These are phyloP conservation scores for Boletus subcaerulescens DNA, from an alignment of 768 basidiomycete genomes.

Conservation along the genomic window DNA sequence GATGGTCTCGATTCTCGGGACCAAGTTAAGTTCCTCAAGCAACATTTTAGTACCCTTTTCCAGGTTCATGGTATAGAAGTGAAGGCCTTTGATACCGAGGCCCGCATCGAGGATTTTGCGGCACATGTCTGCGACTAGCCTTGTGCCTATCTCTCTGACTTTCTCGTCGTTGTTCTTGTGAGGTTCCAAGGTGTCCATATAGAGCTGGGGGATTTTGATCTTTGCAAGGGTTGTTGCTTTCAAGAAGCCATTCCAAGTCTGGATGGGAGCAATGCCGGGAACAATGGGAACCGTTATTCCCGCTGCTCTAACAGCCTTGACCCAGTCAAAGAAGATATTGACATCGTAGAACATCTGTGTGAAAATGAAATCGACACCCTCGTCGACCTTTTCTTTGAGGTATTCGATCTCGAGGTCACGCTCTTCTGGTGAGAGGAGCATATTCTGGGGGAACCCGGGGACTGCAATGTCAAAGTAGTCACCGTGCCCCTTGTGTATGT, in stretches of 20 bases:
- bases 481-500: slow-evolving; percentile 78
- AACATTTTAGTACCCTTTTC: slow-evolving; percentile 96
- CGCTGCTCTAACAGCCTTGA: slow-evolving; percentile 72
- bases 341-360: slow-evolving; percentile 99
- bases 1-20: slow-evolving; percentile 84
- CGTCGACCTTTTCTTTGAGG: slow-evolving; percentile 89
- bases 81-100: slow-evolving; percentile 83
- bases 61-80: slow-evolving; percentile 98
- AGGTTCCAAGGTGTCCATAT: slow-evolving; percentile 77
- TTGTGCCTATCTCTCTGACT: slow-evolving; percentile 90
- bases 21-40: slow-evolving; percentile 85
- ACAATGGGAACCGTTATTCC: slow-evolving; percentile 90
- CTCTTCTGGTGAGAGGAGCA: slow-evolving; percentile 69
- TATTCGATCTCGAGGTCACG: slow-evolving; percentile 75
- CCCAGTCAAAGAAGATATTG: slow-evolving; percentile 90
- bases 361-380: slow-evolving; percentile 90
- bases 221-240: slow-evolving; percentile 78
- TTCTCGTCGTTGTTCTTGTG: slow-evolving; percentile 91
- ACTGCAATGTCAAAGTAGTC: slow-evolving; percentile 97
- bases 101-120: slow-evolving; percentile 74
- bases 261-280: slow-evolving; percentile 92
- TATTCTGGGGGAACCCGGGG: slow-evolving; percentile 87
- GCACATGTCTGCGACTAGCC: slow-evolving; percentile 93
- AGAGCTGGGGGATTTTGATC: slow-evolving; percentile 71
- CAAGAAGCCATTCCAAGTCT: slow-evolving; percentile 94